Evolutionary conservation across 2,329 filamentous ascomycete genomes (phyloP), one percentile per base, ranked within the genome.

Genomic region (Dryadomyces quercivorus): DNA sequence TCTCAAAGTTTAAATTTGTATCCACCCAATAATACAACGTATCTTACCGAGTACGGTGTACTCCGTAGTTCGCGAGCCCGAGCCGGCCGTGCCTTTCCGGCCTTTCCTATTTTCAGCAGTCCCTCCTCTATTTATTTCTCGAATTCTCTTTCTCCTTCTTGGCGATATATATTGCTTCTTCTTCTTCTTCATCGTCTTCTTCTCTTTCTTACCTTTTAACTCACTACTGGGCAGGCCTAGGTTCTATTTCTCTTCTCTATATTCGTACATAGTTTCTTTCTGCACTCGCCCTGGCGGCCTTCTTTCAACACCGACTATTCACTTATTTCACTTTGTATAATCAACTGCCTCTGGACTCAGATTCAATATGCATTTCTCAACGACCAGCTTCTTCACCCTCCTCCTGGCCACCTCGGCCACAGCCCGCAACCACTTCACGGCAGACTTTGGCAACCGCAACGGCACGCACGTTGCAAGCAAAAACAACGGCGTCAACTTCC

Each of bases 351-450:
- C n/a, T n/a, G n/a, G n/a, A n/a, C n/a, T n/a, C n/a, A n/a, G 16
- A n/a, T 18, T 4, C 53, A 60, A 40, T 42, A 62, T 62, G 61
- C 59, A 59, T 54, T 55, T 62, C 52, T 62, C 61, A 1, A 54
- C 52, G 15, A 36, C 54, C n/a, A 56, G 53, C 36, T 48, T 62
- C 20, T 53, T 59, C 20, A 51, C 56, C 13, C 48, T 61, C 16
- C 42, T 62, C 26, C 56, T 62, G 46, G 59, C 56, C 18, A 51
- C 56, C 26, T 54, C 36, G 21, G 45, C 43, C 7, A 34, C 5
- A 18, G 20, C 49, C 16, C 49, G 12, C 48, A 13, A 54, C 52
- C 58, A 57, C 48, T 22, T 38, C 26, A 44, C 26, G 4, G 26
- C 4, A 31, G 26, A 31, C 26, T 31, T 31, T 8, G 8, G 38